These are phyloP conservation scores for Achlya hypogyna DNA, from an alignment of 352 stramenopile species.

Conservation along the genomic window DNA sequence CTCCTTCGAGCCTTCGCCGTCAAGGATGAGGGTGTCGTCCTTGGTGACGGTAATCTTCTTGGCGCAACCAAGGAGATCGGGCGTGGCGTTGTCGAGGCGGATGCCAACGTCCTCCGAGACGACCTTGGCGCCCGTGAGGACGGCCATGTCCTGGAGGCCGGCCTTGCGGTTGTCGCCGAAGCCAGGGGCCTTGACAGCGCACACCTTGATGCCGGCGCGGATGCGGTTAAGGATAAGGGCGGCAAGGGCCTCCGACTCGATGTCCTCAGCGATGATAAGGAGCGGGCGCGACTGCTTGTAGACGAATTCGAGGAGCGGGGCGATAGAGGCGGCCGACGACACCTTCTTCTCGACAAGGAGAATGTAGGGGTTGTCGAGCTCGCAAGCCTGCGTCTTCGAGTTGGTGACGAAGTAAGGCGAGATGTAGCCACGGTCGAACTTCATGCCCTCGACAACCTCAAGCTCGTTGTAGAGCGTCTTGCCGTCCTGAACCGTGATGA, in stretches of 20 bases:
- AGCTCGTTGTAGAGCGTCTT: constrained; percentile 99
- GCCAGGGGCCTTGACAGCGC: constrained; percentile 98
- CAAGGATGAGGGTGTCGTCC: constrained; percentile 98
- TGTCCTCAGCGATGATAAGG: constrained; percentile 99
- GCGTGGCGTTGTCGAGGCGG: constrained; percentile 95
- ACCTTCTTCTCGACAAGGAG: constrained; percentile 99
- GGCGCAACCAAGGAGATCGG: constrained; percentile 90
- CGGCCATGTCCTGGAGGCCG: constrained; percentile 98
- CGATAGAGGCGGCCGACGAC: constrained; percentile 91
- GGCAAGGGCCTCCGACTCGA: constrained; percentile 97
- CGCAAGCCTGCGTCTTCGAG: constrained; percentile 97
- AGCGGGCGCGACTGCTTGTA: constrained; percentile 95
- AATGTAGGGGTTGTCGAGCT: constrained; percentile 99
- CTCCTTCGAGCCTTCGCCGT: constrained; percentile 89
- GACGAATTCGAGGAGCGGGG: constrained; percentile 96
- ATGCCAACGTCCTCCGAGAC: constrained; percentile 98
- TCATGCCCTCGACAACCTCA: constrained; percentile 99
- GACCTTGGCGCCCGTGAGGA: constrained; percentile 96
- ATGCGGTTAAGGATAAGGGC: constrained; percentile 99
- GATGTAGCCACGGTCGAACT: constrained; percentile 99
- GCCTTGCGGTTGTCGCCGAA: constrained; percentile 99
- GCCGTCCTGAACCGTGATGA: constrained; percentile 98
- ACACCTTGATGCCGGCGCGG: constrained; percentile 98
- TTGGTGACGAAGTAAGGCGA: constrained; percentile 99
- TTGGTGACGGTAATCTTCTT: constrained; percentile 97